Conservation (phyloP, 2,329 filamentous ascomycete genomes). For the Xylariaceae sp. region DNA sequence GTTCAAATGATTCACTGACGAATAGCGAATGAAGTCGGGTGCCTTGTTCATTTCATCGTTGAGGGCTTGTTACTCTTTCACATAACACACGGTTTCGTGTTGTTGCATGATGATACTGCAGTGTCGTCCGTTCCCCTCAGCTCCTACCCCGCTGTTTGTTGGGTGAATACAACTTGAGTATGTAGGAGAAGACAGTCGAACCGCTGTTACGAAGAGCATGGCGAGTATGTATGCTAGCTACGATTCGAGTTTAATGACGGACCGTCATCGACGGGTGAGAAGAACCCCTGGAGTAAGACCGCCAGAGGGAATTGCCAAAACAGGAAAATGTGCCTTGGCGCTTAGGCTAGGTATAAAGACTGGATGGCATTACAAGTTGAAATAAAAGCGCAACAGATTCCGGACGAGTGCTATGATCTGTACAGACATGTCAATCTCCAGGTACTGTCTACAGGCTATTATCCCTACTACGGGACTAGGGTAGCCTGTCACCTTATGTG, state of each 20-base stretch:
- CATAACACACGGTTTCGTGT: constrained; percentile 19
- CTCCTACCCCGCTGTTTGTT: constrained; percentile 9
- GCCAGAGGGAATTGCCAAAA: constrained; percentile 23
- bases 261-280: constrained; percentile 7
- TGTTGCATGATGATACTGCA: constrained; percentile 25
- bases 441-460: no score
- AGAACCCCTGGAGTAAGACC: constrained; percentile 1
- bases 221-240: constrained; percentile 6
- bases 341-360: no score
- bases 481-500: constrained; percentile 2
- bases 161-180: background rate
- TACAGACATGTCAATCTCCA: constrained; percentile 5
- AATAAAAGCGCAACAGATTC: background rate
- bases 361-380: no score
- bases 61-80: constrained; percentile 19
- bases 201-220: background rate
- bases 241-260: constrained; percentile 3
- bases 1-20: constrained; percentile 18
- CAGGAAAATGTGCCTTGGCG: constrained; percentile 22
- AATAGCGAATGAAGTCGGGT: background rate
- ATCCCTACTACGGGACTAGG: constrained; percentile 15
- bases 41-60: constrained; percentile 10
- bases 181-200: background rate
- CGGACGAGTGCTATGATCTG: constrained; percentile 7
- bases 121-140: background rate